Evolutionary conservation across 257 asterid genomes (phyloP).

Genomic region (Solanum peruvianum): DNA sequence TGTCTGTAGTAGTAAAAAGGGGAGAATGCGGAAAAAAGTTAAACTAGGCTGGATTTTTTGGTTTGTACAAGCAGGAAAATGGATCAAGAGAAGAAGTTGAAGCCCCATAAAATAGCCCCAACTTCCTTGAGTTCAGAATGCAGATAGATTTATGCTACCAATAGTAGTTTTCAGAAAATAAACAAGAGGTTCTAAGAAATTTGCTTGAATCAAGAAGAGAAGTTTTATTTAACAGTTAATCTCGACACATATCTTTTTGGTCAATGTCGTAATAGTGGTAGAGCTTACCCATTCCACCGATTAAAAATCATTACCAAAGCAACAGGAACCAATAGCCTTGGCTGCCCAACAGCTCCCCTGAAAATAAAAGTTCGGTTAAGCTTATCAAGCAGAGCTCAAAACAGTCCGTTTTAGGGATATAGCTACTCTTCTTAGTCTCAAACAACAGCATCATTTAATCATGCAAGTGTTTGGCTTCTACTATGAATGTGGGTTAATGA

Average conservation of each 20-base stretch:
- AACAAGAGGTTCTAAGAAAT: neutral
- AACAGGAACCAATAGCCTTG: slow-evolving; percentile 79
- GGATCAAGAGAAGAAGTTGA: neutral
- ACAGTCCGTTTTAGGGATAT: neutral
- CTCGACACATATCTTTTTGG: neutral
- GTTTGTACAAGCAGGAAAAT: neutral
- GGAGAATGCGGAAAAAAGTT: neutral
- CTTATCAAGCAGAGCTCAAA: neutral
- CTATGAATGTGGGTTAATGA: neutral
- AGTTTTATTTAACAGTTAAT: neutral
- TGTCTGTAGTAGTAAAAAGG: neutral
- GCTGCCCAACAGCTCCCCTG: slow-evolving; percentile 93
- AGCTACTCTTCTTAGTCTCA: neutral
- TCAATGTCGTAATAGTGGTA: neutral
- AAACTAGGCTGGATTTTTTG: neutral
- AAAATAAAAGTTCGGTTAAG: slow-evolving; percentile 1
- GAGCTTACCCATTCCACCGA: slow-evolving; percentile 79
- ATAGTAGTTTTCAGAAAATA: neutral
- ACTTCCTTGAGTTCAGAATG: neutral
- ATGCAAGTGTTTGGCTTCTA: neutral
- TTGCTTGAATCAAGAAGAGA: neutral
- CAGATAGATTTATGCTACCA: neutral
- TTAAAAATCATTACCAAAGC: slow-evolving; percentile 75
- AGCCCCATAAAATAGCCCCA: neutral
- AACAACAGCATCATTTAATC: neutral